Evolutionary conservation across 2,329 filamentous ascomycete species (phyloP).

Genomic region (Monosporascus ibericus): DNA sequence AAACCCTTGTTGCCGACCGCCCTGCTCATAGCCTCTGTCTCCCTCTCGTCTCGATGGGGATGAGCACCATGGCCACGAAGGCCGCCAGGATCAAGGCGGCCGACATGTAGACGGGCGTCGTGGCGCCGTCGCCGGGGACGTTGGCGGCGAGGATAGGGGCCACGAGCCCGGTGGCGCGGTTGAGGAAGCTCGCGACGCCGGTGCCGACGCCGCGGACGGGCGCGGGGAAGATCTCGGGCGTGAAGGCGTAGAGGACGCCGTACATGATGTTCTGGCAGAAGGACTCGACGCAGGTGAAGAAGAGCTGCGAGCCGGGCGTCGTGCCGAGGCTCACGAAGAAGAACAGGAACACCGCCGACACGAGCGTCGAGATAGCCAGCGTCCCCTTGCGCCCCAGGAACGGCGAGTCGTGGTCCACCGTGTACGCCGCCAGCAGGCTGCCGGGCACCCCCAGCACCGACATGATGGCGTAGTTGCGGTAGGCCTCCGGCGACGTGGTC

Average conservation of each 20-base stretch:
- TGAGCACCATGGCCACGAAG: slow-evolving; percentile 52
- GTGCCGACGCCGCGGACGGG: slow-evolving; percentile 66
- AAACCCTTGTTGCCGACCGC: not conserved
- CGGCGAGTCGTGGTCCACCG: slow-evolving; percentile 59
- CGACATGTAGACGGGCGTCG: slow-evolving; percentile 51
- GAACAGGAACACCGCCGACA: slow-evolving; percentile 65
- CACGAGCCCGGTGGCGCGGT: slow-evolving; percentile 59
- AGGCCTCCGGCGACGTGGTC: slow-evolving; percentile 41
- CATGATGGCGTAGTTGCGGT: slow-evolving; percentile 79
- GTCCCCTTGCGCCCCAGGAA: slow-evolving; percentile 65
- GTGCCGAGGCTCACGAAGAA: slow-evolving; percentile 56
- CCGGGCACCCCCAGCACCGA: slow-evolving; percentile 72
- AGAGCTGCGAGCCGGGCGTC: slow-evolving; percentile 52
- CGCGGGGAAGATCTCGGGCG: slow-evolving; percentile 70
- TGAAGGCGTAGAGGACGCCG: slow-evolving; percentile 70
- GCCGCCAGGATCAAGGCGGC: slow-evolving; percentile 51
- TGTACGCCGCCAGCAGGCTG: slow-evolving; percentile 65
- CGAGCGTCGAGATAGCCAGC: slow-evolving; percentile 59
- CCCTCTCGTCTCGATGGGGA: slow-evolving; percentile 59
- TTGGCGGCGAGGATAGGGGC: slow-evolving; percentile 64
- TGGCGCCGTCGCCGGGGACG: slow-evolving; percentile 51
- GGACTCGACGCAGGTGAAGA: slow-evolving; percentile 61
- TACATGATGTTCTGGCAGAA: slow-evolving; percentile 75
- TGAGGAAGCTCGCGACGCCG: slow-evolving; percentile 66
- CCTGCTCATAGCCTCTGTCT: slow-evolving; percentile 44